Conservation (phyloP, 2,329 filamentous ascomycete genomes). For the Bipolaris bicolor region DNA sequence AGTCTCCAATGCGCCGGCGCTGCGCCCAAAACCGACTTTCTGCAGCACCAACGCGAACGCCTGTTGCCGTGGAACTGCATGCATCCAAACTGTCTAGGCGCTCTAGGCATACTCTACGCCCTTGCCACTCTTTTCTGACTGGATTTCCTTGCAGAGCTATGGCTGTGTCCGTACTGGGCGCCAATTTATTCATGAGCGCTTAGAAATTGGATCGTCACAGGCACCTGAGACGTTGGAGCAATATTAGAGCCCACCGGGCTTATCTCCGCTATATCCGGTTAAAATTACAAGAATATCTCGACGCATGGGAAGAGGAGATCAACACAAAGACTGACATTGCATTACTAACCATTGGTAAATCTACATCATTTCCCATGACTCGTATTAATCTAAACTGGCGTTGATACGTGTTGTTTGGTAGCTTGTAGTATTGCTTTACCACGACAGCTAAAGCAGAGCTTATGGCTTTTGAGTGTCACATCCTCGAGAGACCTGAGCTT, state of each 20-base stretch:
- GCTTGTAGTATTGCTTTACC: too few relatives aligned
- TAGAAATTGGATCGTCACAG: conserved; percentile 7
- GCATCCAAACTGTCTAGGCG: neutral
- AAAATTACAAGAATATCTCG: too few relatives aligned
- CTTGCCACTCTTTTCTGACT: neutral
- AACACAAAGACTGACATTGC: too few relatives aligned
- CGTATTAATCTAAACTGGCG: too few relatives aligned
- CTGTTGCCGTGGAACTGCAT: neutral
- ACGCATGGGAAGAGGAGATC: too few relatives aligned
- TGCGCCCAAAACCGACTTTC: neutral
- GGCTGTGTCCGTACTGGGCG: neutral
- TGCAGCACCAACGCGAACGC: conserved; percentile 1
- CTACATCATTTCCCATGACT: too few relatives aligned
- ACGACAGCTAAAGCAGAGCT: too few relatives aligned
- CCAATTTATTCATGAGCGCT: neutral
- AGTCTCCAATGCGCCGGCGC: neutral
- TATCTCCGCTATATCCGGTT: conserved; percentile 19
- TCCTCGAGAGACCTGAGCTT: too few relatives aligned
- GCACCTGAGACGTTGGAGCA: neutral
- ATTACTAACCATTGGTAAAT: too few relatives aligned
- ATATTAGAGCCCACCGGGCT: neutral
- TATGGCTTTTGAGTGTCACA: too few relatives aligned
- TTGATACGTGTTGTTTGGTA: too few relatives aligned
- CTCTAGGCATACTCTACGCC: conserved; percentile 1
- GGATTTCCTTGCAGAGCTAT: neutral